These are phyloP conservation scores for Austroboletus sp. DNA, from an alignment of 1,284 basidiomycete species.

Conservation along the genomic window DNA sequence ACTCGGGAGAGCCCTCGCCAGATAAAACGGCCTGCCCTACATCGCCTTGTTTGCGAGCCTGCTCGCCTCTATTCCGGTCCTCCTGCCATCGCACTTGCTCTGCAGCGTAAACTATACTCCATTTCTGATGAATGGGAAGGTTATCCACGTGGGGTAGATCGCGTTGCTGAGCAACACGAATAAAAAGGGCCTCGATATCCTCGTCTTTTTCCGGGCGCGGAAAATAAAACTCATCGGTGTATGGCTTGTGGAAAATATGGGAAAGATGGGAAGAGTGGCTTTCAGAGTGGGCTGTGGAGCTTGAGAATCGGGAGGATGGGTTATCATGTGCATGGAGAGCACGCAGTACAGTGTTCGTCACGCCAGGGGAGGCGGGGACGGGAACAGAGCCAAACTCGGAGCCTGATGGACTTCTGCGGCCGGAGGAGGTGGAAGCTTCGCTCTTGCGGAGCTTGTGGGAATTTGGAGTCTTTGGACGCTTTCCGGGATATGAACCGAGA, in stretches of 20 bases:
- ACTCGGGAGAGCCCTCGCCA: slow-evolving; percentile 68
- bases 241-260: slow-evolving; percentile 47
- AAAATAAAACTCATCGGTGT: slow-evolving; percentile 62
- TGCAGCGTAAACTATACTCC: slow-evolving; percentile 84
- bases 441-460: slow-evolving; percentile 45
- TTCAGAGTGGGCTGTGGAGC: slow-evolving; percentile 45
- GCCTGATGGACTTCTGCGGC: slow-evolving; percentile 38
- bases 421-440: slow-evolving; percentile 45
- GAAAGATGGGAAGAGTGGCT: slow-evolving; percentile 53
- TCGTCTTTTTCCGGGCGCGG: slow-evolving; percentile 66
- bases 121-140: slow-evolving; percentile 80
- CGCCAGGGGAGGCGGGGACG: slow-evolving; percentile 33
- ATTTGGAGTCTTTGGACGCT: slow-evolving; percentile 35
- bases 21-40: slow-evolving; percentile 46
- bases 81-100: slow-evolving; percentile 77
- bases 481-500: slow-evolving; percentile 31
- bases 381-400: slow-evolving; percentile 44
- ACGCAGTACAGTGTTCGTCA: slow-evolving; percentile 38
- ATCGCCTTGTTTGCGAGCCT: slow-evolving; percentile 53
- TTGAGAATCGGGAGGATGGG: slow-evolving; percentile 56
- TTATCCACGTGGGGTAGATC: slow-evolving; percentile 56
- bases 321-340: slow-evolving; percentile 51
- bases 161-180: slow-evolving; percentile 63
- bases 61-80: slow-evolving; percentile 54
- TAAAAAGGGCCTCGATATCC: slow-evolving; percentile 73